Evolutionary conservation across 805 yeast genomes (phyloP).

Genomic region (Starmera caribaea): DNA sequence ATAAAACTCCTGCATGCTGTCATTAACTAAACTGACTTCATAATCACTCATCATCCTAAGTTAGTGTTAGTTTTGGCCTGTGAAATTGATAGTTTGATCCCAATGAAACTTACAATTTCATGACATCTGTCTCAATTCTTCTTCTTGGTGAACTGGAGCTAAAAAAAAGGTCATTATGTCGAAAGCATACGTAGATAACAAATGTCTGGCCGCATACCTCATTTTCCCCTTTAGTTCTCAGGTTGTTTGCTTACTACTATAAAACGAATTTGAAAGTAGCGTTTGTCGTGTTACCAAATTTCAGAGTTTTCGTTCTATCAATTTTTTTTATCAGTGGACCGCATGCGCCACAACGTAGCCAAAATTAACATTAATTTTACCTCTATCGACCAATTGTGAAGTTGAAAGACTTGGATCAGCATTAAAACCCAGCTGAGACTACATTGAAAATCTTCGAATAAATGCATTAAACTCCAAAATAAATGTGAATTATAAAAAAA

Average conservation of each 20-base stretch:
- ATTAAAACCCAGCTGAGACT: too few species aligned
- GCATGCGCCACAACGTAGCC: too few species aligned
- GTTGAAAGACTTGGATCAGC: too few species aligned
- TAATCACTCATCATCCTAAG: constrained; percentile 80
- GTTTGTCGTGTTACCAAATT: too few species aligned
- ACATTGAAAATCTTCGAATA: too few species aligned
- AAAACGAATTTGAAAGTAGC: not conserved
- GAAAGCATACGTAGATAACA: not conserved
- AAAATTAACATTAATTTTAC: too few species aligned
- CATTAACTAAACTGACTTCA: constrained; percentile 76
- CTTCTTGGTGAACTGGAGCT: constrained; percentile 22
- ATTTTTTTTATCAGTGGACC: too few species aligned
- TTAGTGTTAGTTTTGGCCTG: constrained; percentile 4
- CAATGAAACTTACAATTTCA: constrained; percentile 59
- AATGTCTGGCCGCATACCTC: not conserved
- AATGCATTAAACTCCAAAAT: too few species aligned
- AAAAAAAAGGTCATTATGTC: not conserved
- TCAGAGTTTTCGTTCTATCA: too few species aligned
- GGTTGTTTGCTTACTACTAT: not conserved
- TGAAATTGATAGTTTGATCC: not conserved
- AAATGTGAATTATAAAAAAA: too few species aligned
- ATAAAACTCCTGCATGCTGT: constrained; percentile 76
- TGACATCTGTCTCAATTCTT: constrained; percentile 85
- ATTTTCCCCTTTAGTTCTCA: not conserved
- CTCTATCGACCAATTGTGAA: too few species aligned